These are phyloP conservation scores for Xanthoceras sorbifolium DNA, from an alignment of 345 rosid species.

Conservation along the genomic window DNA sequence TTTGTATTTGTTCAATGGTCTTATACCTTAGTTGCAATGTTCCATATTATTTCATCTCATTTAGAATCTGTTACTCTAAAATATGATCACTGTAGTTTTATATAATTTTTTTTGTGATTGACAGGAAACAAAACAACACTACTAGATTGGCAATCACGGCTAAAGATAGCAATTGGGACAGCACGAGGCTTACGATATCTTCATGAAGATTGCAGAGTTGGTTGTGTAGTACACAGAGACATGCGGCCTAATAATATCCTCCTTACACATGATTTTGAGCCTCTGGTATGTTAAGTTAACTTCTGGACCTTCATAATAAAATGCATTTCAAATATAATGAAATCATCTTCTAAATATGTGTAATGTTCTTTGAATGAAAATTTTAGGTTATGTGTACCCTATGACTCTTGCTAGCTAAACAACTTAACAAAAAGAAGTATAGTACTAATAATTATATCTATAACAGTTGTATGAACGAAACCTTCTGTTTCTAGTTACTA, in stretches of 20 bases:
- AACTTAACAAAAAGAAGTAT: too few species aligned
- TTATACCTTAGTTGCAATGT: not conserved
- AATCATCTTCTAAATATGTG: not conserved
- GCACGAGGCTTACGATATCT: slow-evolving; percentile 74
- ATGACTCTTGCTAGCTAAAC: too few species aligned
- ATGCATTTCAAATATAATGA: not conserved
- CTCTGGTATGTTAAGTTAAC: slow-evolving; percentile 44
- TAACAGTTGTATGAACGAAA: not conserved
- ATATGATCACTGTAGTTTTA: slow-evolving; percentile 2
- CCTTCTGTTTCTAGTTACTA: not conserved
- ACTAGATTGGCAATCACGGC: slow-evolving; percentile 57
- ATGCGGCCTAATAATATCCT: slow-evolving; percentile 67
- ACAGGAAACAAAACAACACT: slow-evolving; percentile 44
- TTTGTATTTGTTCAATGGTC: not conserved
- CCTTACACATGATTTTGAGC: slow-evolving; percentile 72
- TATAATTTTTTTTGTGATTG: slow-evolving; percentile 16
- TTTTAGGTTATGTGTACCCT: not conserved
- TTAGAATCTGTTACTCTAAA: not conserved
- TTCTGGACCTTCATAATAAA: not conserved
- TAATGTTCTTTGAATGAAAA: not conserved
- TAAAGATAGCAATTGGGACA: slow-evolving; percentile 67
- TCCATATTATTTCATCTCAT: slow-evolving; percentile 1
- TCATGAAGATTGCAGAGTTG: slow-evolving; percentile 85
- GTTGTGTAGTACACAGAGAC: slow-evolving; percentile 70
- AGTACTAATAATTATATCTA: not conserved